These are phyloP conservation scores for Prunus kanzakura DNA, from an alignment of 306 rosid species.

Conservation along the genomic window DNA sequence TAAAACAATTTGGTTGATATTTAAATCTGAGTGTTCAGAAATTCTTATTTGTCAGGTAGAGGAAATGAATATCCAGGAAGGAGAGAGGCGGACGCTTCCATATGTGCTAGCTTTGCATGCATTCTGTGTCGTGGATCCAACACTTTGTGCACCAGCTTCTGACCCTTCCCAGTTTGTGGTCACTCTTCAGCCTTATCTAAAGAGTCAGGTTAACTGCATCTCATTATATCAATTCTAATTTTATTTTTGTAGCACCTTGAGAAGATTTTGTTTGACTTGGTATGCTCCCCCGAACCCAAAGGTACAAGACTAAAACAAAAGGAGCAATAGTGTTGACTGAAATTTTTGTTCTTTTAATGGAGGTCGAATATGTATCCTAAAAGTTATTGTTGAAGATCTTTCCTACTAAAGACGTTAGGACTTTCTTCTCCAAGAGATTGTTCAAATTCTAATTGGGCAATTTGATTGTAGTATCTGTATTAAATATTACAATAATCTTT, in stretches of 20 bases:
- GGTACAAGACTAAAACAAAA: neutral
- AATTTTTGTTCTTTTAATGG: neutral
- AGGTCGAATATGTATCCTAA: neutral
- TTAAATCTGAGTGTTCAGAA: constrained; percentile 14
- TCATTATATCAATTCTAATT: neutral
- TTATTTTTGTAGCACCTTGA: neutral
- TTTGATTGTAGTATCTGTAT: too few relatives aligned
- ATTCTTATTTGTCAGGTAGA: constrained; percentile 62
- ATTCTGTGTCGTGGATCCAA: constrained; percentile 91
- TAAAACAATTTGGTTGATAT: constrained; percentile 3
- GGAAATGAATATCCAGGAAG: constrained; percentile 68
- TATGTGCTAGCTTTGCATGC: constrained; percentile 89
- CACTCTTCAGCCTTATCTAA: constrained; percentile 94
- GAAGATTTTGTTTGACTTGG: neutral
- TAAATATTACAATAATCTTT: neutral
- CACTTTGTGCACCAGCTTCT: constrained; percentile 87
- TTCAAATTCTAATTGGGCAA: too few relatives aligned
- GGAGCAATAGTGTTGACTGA: neutral
- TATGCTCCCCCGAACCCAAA: neutral
- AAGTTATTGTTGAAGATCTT: neutral
- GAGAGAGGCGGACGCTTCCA: constrained; percentile 72
- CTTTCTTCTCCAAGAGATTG: neutral
- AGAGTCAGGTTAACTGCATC: constrained; percentile 66
- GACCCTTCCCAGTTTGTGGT: constrained; percentile 94
- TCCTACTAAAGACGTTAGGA: neutral